Conservation (phyloP, 2,329 filamentous ascomycete species). For the Lasiodiplodia sp. region DNA sequence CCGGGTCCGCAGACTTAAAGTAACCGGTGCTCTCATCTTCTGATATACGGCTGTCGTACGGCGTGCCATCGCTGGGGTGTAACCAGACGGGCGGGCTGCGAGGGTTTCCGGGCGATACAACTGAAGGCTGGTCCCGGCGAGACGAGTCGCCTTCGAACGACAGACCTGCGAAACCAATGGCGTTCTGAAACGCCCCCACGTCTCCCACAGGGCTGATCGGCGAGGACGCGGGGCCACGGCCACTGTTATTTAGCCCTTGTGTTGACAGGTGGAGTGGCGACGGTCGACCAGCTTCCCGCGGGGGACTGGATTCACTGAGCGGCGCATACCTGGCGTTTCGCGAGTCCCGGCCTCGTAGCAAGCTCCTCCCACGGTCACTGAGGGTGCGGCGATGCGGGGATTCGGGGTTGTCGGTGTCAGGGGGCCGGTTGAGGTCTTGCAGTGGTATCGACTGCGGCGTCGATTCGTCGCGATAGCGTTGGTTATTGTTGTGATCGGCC, state of each 20-base stretch:
- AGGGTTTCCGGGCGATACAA: conserved; percentile 54
- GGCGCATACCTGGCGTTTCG: conserved; percentile 59
- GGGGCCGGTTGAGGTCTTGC: conserved; percentile 59
- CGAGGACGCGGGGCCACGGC: conserved; percentile 45
- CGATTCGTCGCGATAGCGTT: conserved; percentile 54
- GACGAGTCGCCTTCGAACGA: conserved; percentile 52
- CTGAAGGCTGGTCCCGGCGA: conserved; percentile 32
- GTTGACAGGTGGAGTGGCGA: conserved; percentile 47
- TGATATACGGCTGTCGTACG: conserved; percentile 38
- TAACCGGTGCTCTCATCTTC: conserved; percentile 61
- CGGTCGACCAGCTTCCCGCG: conserved; percentile 40
- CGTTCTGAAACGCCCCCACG: conserved; percentile 56
- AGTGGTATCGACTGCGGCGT: conserved; percentile 73
- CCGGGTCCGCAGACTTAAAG: conserved; percentile 62
- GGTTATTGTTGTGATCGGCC: conserved; percentile 14
- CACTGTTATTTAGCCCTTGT: conserved; percentile 36
- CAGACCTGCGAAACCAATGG: conserved; percentile 56
- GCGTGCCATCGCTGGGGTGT: conserved; percentile 37
- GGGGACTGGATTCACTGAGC: conserved; percentile 58
- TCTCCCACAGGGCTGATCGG: conserved; percentile 49
- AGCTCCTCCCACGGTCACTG: conserved; percentile 57
- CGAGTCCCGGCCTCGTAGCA: conserved; percentile 53
- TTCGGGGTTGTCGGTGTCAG: conserved; percentile 40
- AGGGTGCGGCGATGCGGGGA: conserved; percentile 53
- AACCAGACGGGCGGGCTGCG: conserved; percentile 44